Evolutionary conservation across 2,329 filamentous ascomycete genomes (phyloP).

Genomic region (Aspergillus costaricaensis): DNA sequence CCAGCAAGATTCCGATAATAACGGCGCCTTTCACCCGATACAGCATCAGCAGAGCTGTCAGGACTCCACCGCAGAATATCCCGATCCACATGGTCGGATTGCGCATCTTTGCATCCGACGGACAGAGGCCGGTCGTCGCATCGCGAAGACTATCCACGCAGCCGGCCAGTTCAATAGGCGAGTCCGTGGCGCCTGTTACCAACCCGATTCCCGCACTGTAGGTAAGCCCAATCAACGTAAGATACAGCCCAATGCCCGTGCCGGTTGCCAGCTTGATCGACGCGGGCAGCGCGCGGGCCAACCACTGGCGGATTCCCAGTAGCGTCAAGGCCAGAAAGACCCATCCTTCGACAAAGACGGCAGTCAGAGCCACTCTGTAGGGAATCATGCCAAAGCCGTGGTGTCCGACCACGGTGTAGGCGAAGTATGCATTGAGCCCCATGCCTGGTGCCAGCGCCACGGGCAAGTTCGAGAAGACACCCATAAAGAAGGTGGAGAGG

Average conservation of each 20-base stretch:
- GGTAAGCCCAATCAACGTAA: constrained; percentile 65
- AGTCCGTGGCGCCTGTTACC: constrained; percentile 67
- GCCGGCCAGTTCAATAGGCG: constrained; percentile 74
- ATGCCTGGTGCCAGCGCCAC: constrained; percentile 73
- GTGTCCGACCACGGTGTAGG: constrained; percentile 76
- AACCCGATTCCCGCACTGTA: constrained; percentile 82
- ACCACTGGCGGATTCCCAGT: constrained; percentile 82
- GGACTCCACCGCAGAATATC: constrained; percentile 80
- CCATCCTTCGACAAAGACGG: constrained; percentile 85
- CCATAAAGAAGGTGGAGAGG: constrained; percentile 79
- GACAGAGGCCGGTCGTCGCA: constrained; percentile 57
- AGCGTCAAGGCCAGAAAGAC: constrained; percentile 80
- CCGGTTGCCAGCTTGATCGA: constrained; percentile 86
- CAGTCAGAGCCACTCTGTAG: constrained; percentile 75
- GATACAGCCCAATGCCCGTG: constrained; percentile 81
- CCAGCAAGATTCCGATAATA: constrained; percentile 77
- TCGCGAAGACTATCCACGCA: constrained; percentile 59
- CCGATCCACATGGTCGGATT: constrained; percentile 84
- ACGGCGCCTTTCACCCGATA: constrained; percentile 86
- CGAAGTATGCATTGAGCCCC: constrained; percentile 86
- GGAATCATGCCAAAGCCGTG: constrained; percentile 73
- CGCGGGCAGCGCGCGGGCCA: constrained; percentile 77
- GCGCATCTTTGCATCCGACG: constrained; percentile 71
- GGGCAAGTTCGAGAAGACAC: constrained; percentile 77
- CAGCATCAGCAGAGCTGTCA: constrained; percentile 79